Conservation (phyloP, 2,329 filamentous ascomycete genomes). For the Colletotrichum noveboracense region DNA sequence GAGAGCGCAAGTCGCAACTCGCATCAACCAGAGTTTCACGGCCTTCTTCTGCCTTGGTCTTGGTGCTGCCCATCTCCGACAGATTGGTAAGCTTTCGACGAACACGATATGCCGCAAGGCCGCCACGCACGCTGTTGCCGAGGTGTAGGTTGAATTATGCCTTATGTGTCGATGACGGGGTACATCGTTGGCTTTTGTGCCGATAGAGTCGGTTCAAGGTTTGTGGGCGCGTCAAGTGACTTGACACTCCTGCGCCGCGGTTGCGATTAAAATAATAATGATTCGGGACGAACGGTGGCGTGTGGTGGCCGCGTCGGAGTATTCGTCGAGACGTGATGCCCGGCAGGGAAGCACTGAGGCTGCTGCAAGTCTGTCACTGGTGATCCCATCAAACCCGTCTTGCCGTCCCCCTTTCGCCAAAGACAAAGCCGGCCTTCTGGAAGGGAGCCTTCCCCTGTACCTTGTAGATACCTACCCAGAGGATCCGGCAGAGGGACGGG, state of each 20-base stretch:
- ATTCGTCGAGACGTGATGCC: constrained; percentile 3
- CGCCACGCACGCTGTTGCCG: not conserved
- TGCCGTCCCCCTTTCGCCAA: not conserved
- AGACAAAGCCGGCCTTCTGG: not conserved
- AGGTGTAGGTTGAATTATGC: not conserved
- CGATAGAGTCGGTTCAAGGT: not conserved
- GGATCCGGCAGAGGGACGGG: not conserved
- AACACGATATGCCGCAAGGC: not conserved
- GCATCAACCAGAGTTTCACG: not conserved
- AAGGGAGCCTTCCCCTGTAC: not conserved
- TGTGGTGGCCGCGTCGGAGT: not conserved
- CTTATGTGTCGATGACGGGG: not conserved
- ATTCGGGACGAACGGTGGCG: not conserved
- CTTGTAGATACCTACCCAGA: not conserved
- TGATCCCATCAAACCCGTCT: not conserved
- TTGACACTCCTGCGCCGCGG: not conserved
- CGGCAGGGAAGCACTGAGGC: not conserved
- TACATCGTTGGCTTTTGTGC: not conserved
- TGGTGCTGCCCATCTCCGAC: not conserved
- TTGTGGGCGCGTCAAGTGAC: not conserved
- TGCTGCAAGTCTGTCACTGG: not conserved
- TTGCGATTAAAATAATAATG: not conserved
- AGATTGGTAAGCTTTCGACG: not conserved
- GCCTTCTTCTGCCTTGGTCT: not conserved
- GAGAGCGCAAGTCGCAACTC: not conserved